Conservation (phyloP, 192 early-diverging fungal species). For the Coemansia sp. region DNA sequence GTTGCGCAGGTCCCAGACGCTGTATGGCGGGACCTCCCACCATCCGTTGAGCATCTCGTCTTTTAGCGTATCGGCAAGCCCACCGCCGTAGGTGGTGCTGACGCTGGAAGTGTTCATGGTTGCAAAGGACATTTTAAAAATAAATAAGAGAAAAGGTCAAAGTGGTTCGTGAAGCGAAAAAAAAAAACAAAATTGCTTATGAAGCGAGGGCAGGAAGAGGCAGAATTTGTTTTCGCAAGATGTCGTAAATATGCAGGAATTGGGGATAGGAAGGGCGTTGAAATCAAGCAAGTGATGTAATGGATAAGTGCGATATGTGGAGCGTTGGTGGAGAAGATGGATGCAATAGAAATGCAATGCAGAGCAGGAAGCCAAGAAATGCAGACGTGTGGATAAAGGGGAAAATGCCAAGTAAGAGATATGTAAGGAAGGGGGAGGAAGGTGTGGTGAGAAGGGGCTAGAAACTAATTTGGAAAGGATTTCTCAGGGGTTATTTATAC, state of each 20-base stretch:
- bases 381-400: neutral
- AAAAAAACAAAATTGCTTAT: neutral
- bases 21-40: slow-evolving; percentile 53
- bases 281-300: neutral
- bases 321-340: neutral
- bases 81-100: slow-evolving; percentile 23
- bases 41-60: slow-evolving; percentile 31
- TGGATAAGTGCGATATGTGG: neutral
- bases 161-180: neutral
- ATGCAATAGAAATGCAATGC: slow-evolving; percentile 9
- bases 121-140: slow-evolving; percentile 17
- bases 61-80: slow-evolving; percentile 19
- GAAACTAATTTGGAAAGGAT: neutral
- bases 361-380: neutral
- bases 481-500: slow-evolving; percentile 6
- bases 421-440: slow-evolving; percentile 1
- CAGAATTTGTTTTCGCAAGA: neutral
- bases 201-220: neutral
- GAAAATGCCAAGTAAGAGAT: neutral
- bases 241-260: slow-evolving; percentile 5
- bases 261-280: neutral
- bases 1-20: slow-evolving; percentile 51
- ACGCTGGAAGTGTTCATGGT: slow-evolving; percentile 25
- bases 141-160: neutral
- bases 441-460: neutral